Base-by-base conservation (phyloP, 208 protist genomes). In the Acanthamoeba comandoni region DNA sequence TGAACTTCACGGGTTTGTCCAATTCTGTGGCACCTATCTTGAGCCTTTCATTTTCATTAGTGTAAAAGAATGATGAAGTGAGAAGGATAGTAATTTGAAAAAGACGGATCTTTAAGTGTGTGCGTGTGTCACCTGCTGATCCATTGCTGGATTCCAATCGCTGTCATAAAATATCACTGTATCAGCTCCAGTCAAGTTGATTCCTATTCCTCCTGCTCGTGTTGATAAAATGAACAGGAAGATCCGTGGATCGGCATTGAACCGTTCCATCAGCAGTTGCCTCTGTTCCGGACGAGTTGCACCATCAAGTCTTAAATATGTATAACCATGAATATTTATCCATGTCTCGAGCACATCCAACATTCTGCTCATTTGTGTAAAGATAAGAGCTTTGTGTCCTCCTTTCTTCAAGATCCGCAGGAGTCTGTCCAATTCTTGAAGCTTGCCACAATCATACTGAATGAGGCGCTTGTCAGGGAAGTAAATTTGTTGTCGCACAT, bases 101-200 rank as follows among this genome's bases (percentile, higher is more conserved):
- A 9, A 57, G 35, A 29, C 17, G 58, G 24, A 52, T n/a, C n/a
- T n/a, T n/a, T n/a, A n/a, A n/a, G n/a, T n/a, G n/a, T n/a, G n/a
- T n/a, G n/a, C n/a, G n/a, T n/a, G n/a, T n/a, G n/a, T n/a, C 29
- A 92, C 22, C 26, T 99, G 98, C 49, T 97, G 94, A 92, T 99
- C 98, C 96, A 98, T 99, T 26, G 98, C 98, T 2, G 99, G 99
- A 95, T 99, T 99, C 98, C 98, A 99, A 94, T 99, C 98, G 43
- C 94, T 97, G 94, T 99, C 99, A 93, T 99, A 99, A 92, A 99
- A 99, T 51, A 99, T 99, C 62, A 99, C 98, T 17, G 98, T 99
- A 93, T 99, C 98, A 9, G 99, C 99, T 49, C 97, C 98, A 31
- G 98, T 99, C 15, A 99, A 93, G 93, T 99, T 99, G n/a, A 99